Base-by-base conservation (phyloP, 2,329 filamentous ascomycete genomes). In the Colletotrichum somersetense region DNA sequence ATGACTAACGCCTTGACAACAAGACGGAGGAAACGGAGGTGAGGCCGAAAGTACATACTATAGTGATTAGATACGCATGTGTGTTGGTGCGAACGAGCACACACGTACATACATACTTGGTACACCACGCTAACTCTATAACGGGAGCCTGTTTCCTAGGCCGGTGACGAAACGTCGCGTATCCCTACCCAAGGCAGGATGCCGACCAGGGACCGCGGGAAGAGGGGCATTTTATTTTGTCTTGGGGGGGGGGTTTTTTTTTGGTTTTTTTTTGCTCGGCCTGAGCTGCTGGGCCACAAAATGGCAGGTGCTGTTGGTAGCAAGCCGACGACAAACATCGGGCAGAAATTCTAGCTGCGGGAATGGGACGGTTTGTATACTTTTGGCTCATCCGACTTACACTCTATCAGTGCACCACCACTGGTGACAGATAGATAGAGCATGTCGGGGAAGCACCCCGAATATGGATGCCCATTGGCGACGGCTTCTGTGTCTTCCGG, bases 81-180 rank as follows among this genome's bases (percentile, higher is more conserved):
- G 63, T 53, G 18, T 44, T 44, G 5, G 40, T 42, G 40, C 14
- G 40, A 42, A 18, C 18, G 40, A 42, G 10, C 8, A n/a, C 20
- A n/a, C 44, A 14, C 44, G 18, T 46, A 44, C 42, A 5, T 6
- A 18, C 42, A 5, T 30, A 30, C 30, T 30, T 30, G 30, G 30
- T 30, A 30, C 30, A 30, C 30, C 30, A 44, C 42, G 42, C 42
- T 10, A 46, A 1, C 20, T n/a, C 44, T n/a, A 46, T 46, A 46
- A 2, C 18, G 40, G 62, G n/a, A 48, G 30, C 20, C 62, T 62
- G 67, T 67, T 71, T 71, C 62, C 62, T 40, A 48, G 55, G 48
- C 56, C 62, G 62, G 62, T 23, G 38, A 26, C 68, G 65, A 71
- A 68, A 68, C 65, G 64, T 71, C 68, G 58, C 64, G n/a, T 40